A percentile compares a stretch with the other conserved stretches of the same genome.
Conservation (phyloP, 1,284 basidiomycete genomes). For the Ceratobasidium theobromae region DNA sequence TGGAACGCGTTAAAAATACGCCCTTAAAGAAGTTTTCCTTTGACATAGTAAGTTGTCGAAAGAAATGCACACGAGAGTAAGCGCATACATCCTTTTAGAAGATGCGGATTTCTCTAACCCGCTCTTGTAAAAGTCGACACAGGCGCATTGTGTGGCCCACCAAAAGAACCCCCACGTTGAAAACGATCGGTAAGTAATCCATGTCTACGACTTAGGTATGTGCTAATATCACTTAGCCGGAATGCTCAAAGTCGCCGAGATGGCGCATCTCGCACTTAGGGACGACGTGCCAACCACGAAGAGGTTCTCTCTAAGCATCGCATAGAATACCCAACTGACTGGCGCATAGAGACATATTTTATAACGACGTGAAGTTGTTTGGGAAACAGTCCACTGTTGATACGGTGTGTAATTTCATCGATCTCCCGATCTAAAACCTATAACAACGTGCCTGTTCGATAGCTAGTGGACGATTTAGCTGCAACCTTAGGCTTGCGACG, state of each 20-base stretch:
- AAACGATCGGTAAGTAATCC: constrained; percentile 3
- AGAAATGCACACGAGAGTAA: background rate
- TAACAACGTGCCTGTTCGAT: too few species aligned
- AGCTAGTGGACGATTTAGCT: constrained; percentile 88
- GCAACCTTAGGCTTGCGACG: constrained; percentile 75
- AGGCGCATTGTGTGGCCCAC: constrained; percentile 22
- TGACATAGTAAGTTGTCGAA: constrained; percentile 2
- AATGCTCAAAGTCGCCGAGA: constrained; percentile 59
- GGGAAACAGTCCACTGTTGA: constrained; percentile 73
- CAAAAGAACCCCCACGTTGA: constrained; percentile 13
- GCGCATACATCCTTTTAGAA: constrained; percentile 12
- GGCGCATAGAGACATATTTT: constrained; percentile 74
- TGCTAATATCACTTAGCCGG: constrained; percentile 53
- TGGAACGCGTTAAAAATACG: too few species aligned
- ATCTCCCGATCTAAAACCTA: background rate
- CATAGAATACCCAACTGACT: background rate
- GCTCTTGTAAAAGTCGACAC: background rate
- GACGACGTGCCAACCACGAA: constrained; percentile 63
- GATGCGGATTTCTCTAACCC: background rate
- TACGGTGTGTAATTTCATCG: constrained; percentile 55
- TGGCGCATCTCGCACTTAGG: constrained; percentile 63
- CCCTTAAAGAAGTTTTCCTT: constrained; percentile 18
- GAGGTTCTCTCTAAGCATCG: constrained; percentile 49
- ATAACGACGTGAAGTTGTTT: constrained; percentile 78
- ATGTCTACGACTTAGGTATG: background rate